Evolutionary conservation across 1,284 basidiomycete species (phyloP).

Genomic region (Volvariella volvacea): DNA sequence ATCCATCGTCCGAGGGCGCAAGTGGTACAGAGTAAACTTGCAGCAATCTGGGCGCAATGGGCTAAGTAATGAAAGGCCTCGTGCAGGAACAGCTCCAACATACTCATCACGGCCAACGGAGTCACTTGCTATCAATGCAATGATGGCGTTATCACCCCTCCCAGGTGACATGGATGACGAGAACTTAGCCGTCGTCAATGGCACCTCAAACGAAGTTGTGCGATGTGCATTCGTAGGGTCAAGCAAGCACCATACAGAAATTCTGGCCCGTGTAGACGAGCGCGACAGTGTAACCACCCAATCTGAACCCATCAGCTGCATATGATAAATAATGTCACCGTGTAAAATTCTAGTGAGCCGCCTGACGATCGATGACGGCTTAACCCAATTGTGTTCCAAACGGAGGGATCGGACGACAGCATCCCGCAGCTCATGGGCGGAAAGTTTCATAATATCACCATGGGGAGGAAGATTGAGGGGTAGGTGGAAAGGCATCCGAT

Average conservation of each 20-base stretch:
- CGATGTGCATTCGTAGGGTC: slow-evolving; percentile 16
- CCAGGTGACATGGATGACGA: slow-evolving; percentile 16
- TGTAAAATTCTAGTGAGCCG: slow-evolving; percentile 27
- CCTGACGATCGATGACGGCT: slow-evolving; percentile 25
- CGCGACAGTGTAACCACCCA: slow-evolving; percentile 42
- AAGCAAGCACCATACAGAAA: slow-evolving; percentile 32
- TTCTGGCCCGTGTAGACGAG: slow-evolving; percentile 15
- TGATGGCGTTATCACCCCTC: background rate
- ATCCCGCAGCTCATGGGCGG: slow-evolving; percentile 18
- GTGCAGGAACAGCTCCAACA: background rate
- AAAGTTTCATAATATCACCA: slow-evolving; percentile 12
- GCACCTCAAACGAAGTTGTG: slow-evolving; percentile 28
- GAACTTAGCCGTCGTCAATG: slow-evolving; percentile 23
- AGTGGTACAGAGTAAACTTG: background rate
- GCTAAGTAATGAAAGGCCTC: background rate
- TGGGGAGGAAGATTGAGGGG: slow-evolving; percentile 23
- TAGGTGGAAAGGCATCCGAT: slow-evolving; percentile 28
- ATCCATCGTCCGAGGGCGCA: background rate
- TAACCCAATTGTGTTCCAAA: slow-evolving; percentile 47
- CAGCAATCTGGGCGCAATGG: background rate
- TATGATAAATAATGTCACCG: slow-evolving; percentile 30
- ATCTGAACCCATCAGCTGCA: slow-evolving; percentile 37
- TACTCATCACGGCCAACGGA: slow-evolving; percentile 3
- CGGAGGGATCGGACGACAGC: slow-evolving; percentile 32
- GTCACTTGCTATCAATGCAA: background rate